Percentiles rank a stretch among this genome's conserved stretches.
These are phyloP conservation scores for Talaromyces sp. DNA, from an alignment of 2,329 filamentous ascomycete genomes.

Conservation along the genomic window DNA sequence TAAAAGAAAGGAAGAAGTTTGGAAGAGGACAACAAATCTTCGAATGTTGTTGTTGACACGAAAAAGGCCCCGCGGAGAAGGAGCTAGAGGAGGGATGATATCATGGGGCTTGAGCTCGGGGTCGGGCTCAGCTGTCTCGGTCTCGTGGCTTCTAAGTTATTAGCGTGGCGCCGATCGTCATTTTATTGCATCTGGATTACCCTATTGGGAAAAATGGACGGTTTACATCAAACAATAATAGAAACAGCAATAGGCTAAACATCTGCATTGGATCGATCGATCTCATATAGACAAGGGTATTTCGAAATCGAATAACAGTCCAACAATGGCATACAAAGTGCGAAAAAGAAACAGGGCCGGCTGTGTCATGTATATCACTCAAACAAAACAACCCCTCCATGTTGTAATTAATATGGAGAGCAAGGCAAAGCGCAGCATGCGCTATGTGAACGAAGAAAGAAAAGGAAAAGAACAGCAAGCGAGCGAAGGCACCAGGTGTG, in stretches of 20 bases:
- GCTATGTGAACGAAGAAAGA: conserved; percentile 10
- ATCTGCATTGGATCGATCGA: conserved; percentile 1
- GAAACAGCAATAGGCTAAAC: not conserved
- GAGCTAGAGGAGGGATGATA: not conserved
- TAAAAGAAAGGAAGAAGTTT: not conserved
- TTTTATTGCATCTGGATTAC: not conserved
- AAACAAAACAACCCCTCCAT: not conserved
- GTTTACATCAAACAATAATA: not conserved
- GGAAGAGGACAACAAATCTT: not conserved
- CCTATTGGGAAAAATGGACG: not conserved
- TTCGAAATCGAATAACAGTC: conserved; percentile 18
- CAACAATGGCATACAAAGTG: conserved; percentile 12
- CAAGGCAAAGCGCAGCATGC: not conserved
- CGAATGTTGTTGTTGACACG: not conserved
- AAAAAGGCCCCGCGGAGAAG: not conserved
- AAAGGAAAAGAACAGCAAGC: conserved; percentile 7
- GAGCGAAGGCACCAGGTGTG: not conserved
- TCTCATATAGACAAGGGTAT: conserved; percentile 12
- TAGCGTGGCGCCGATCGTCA: not conserved
- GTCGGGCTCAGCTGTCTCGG: not conserved
- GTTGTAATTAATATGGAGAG: not conserved
- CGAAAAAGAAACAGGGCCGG: conserved; percentile 12
- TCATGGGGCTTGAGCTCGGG: not conserved
- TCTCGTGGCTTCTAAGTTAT: not conserved
- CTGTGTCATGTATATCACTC: not conserved